Evolutionary conservation across 163 green algal genomes (phyloP).

Genomic region (Scenedesmus sp.): DNA sequence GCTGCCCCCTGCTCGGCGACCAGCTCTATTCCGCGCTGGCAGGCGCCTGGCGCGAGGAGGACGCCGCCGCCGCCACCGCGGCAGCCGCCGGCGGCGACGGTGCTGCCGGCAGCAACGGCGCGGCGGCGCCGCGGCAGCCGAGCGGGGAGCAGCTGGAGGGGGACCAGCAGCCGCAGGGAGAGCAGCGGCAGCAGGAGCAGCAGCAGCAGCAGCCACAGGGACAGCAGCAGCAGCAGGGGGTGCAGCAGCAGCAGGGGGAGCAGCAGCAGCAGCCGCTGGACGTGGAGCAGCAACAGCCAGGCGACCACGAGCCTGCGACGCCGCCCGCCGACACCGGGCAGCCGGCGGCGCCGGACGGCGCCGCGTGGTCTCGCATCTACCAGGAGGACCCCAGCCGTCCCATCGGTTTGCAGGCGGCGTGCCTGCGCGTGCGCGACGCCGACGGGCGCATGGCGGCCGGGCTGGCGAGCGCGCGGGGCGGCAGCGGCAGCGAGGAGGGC

Average conservation of each 20-base stretch:
- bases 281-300: neutral
- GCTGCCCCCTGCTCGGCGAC: conserved; percentile 77
- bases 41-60: conserved; percentile 4
- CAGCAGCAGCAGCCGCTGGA: conserved; percentile 6
- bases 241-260: neutral
- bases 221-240: neutral
- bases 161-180: conserved; percentile 11
- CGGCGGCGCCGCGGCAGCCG: too few species aligned
- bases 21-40: conserved; percentile 69
- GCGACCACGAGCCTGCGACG: neutral
- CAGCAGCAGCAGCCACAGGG: neutral
- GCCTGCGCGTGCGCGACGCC: conserved; percentile 6
- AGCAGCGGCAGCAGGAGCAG: conserved; percentile 1
- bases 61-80: too few species aligned
- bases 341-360: neutral
- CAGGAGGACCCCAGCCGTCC: conserved; percentile 36
- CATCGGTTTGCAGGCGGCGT: conserved; percentile 39
- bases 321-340: neutral
- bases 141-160: conserved; percentile 1
- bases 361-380: conserved; percentile 16
- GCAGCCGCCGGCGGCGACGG: too few species aligned
- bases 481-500: conserved; percentile 9
- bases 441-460: conserved; percentile 16
- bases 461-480: neutral
- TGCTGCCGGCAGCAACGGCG: too few species aligned